These are phyloP conservation scores for Acidiella bohemica DNA, from an alignment of 495 filamentous ascomycete genomes.

Conservation along the genomic window DNA sequence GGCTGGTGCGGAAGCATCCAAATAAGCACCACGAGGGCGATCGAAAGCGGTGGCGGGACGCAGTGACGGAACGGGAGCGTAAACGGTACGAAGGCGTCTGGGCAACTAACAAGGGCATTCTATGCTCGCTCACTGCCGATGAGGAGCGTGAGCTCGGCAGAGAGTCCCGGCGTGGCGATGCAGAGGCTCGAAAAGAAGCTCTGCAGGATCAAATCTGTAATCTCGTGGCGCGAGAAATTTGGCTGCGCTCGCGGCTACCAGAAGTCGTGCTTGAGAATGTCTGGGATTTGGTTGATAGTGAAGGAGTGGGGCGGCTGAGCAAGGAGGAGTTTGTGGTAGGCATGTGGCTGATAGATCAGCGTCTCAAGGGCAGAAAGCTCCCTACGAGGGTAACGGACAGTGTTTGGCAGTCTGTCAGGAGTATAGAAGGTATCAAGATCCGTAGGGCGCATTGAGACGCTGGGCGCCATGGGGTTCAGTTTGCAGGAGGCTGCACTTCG, in stretches of 20 bases:
- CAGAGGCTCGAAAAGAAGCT: not conserved
- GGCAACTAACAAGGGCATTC: conserved; percentile 80
- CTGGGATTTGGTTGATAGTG: conserved; percentile 70
- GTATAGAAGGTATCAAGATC: conserved; percentile 35
- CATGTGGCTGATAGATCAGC: conserved; percentile 88
- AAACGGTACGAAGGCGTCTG: conserved; percentile 94
- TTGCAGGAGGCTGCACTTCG: no score
- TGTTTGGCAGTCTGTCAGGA: conserved; percentile 74
- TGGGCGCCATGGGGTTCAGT: not conserved
- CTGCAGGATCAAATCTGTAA: conserved; percentile 50
- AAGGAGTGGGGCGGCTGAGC: conserved; percentile 44
- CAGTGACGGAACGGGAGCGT: conserved; percentile 61
- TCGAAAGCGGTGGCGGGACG: conserved; percentile 68
- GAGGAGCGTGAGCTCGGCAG: not conserved
- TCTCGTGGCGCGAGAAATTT: conserved; percentile 74
- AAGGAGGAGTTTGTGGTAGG: conserved; percentile 88
- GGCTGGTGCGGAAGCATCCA: conserved; percentile 48
- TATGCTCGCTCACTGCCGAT: conserved; percentile 10
- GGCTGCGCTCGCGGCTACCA: conserved; percentile 62
- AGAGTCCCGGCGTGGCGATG: not conserved
- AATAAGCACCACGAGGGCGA: conserved; percentile 84
- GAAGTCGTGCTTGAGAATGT: conserved; percentile 57
- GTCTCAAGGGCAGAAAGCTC: conserved; percentile 75
- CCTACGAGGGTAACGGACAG: conserved; percentile 64
- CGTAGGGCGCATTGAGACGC: conserved; percentile 3